phyloP scores from a whole-genome alignment of 805 yeast species.

The Kuraishia piskuri region DNA sequence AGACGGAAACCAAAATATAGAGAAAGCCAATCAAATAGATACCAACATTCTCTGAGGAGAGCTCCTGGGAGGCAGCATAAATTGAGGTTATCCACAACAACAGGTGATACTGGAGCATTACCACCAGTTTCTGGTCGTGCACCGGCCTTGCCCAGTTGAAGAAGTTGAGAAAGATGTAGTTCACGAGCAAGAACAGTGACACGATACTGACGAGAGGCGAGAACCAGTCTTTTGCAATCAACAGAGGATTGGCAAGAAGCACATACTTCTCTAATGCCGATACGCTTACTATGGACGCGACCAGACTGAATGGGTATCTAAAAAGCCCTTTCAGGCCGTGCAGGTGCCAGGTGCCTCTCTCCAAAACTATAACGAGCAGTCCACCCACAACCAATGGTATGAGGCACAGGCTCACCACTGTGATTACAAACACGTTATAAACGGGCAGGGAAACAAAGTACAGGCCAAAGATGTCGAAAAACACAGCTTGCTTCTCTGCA shows the following conservation, averaged over 20 bases:
- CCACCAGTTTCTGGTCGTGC: constrained; percentile 51
- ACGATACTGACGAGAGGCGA: constrained; percentile 42
- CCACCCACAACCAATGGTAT: constrained; percentile 49
- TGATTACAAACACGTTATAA: constrained; percentile 37
- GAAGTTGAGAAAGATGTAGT: constrained; percentile 47
- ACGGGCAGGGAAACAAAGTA: constrained; percentile 47
- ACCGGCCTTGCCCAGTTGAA: constrained; percentile 35
- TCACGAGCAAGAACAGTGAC: constrained; percentile 39
- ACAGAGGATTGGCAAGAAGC: constrained; percentile 32
- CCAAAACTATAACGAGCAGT: constrained; percentile 34
- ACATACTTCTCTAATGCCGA: constrained; percentile 30
- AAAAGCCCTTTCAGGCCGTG: constrained; percentile 33
- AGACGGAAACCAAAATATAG: constrained; percentile 36
- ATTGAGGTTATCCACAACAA: constrained; percentile 50
- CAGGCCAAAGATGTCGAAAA: constrained; percentile 55
- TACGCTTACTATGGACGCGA: constrained; percentile 31
- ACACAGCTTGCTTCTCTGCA: constrained; percentile 39
- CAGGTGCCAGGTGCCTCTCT: constrained; percentile 39
- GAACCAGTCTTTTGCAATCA: constrained; percentile 42
- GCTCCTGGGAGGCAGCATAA: constrained; percentile 39
- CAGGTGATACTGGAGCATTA: constrained; percentile 44
- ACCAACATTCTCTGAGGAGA: constrained; percentile 43
- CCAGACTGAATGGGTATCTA: constrained; percentile 53
- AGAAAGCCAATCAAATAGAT: constrained; percentile 38
- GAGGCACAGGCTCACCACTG: constrained; percentile 40